Base-by-base conservation (phyloP, 1,139 yeast genomes). In the Lipomyces yarrowii region DNA sequence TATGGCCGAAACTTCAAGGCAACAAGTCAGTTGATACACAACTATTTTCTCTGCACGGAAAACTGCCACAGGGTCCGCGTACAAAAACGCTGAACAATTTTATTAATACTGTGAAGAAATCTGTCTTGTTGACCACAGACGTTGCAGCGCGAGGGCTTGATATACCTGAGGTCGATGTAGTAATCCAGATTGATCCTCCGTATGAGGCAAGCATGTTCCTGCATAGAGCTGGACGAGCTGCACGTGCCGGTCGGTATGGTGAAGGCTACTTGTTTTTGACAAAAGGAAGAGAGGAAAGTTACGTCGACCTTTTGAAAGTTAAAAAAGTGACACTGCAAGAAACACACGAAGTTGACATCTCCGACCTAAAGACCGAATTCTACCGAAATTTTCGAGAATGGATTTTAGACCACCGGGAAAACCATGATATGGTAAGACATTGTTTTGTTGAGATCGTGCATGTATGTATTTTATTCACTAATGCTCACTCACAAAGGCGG, bases 201-300 rank as follows among this genome's bases (percentile, higher is more conserved):
- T 89, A 93, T 0, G 96, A 91, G 71, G 91, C 97, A 0, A 94
- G 89, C 73, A 87, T 90, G 70, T 92, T 92, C 73, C 81, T 91
- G 61, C 98, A 92, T 76, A 83, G 98, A 73, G 88, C 94, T 78
- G 98, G 98, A 23, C 83, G 98, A 75, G 91, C 98, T 0, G 98
- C 97, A 0, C 81, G 98, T 71, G 97, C 97, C 0, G 92, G 92
- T 67, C 87, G 86, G 70, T 84, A 83, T 4, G 98, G 98, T 1
- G 84, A 84, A 67, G 97, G 96, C 0, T 81, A 92, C 5, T 86
- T 90, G 0, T 83, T 92, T 79, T 78, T 93, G 60, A 88, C 83
- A 70, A 82, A 82, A 66, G 90, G 92, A 2, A 83, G 91, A 67
- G 99, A 96, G 75, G 90, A 87, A 71, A 96, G 89, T 64, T 94